These are phyloP conservation scores for Arthrobotrys pseudoclavata DNA, from an alignment of 2,329 filamentous ascomycete species.

Conservation along the genomic window DNA sequence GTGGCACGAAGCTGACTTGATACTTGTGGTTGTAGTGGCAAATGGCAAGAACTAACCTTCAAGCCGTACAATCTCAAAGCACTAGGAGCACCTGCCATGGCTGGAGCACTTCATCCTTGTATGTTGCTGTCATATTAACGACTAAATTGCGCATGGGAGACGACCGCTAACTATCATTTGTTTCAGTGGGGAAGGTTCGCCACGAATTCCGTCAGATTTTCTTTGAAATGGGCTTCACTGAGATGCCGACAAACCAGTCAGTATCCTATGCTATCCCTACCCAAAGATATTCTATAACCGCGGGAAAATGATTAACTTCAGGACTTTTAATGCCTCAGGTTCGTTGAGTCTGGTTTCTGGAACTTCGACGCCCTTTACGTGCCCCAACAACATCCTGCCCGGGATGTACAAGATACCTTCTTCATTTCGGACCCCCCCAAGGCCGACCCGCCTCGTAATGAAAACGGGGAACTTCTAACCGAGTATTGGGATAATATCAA, in stretches of 20 bases:
- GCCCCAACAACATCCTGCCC: slow-evolving; percentile 95
- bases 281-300: neutral
- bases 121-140: slow-evolving; percentile 23
- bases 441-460: slow-evolving; percentile 77
- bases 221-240: slow-evolving; percentile 98
- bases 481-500: slow-evolving; percentile 90
- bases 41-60: slow-evolving; percentile 93
- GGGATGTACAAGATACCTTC: slow-evolving; percentile 97
- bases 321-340: slow-evolving; percentile 68
- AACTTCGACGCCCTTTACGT: slow-evolving; percentile 98
- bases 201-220: slow-evolving; percentile 97
- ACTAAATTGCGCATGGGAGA: neutral
- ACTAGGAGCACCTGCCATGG: slow-evolving; percentile 70
- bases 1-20: slow-evolving; percentile 21
- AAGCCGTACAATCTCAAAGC: slow-evolving; percentile 86
- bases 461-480: slow-evolving; percentile 77
- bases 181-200: slow-evolving; percentile 87
- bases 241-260: slow-evolving; percentile 91
- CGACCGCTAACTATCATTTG: slow-evolving; percentile 3
- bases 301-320: slow-evolving; percentile 2
- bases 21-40: slow-evolving; percentile 70
- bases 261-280: neutral
- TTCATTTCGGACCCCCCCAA: slow-evolving; percentile 90
- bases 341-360: slow-evolving; percentile 98
- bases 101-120: slow-evolving; percentile 70